Base-by-base conservation (phyloP, 139 green algal species). In the Zygnema cylindricum region DNA sequence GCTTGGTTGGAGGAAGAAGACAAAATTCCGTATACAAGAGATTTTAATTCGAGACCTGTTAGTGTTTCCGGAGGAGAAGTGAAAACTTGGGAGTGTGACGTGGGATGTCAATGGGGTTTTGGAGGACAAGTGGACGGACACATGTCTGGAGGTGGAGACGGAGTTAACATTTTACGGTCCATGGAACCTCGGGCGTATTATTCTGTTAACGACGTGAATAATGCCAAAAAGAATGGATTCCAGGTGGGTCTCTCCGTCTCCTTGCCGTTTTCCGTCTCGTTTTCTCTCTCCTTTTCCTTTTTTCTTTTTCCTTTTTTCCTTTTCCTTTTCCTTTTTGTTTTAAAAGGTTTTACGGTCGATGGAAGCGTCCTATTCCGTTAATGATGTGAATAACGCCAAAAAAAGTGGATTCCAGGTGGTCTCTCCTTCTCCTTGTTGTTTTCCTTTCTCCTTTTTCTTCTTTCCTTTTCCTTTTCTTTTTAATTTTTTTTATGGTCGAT, bases 141-240 rank as follows among this genome's bases (percentile, higher is more conserved):
- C 22, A 2, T 55, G 77, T 2, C 21, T 2, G 77, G 77, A 49
- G 25, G 2, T 11, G 32, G 55, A 69, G 21, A 16, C 21, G 81
- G 30, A 7, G 3, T 69, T 63, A 35, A 39, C 36, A 71, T 87
- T 0, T 25, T 87, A 41, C 40, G 82, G 33, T 87, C 82, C 0
- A 87, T 87, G 82, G 82, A 87, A 71, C 82, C 82, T 1, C 42
- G 42, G 55, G 40, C 38, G 1, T 87, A 87, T 40, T 87, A 87
- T 2, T 0, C 0, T 38, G 82, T 82, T 55, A 87, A 87, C 42
- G 0, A 87, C 42, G 36, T 11, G 11, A 71, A 82, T 3, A 55
- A 55, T 49, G 43, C 82, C 2, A 35, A 82, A 25, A 39, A 71
- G 23, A n/a, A 23, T 23, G 77, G 77, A 49, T 84, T 39, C 40